A percentile compares a stretch with the other conserved stretches of the same genome.
These are phyloP conservation scores for Jatropha curcas DNA, from an alignment of 345 rosid genomes.

Conservation along the genomic window DNA sequence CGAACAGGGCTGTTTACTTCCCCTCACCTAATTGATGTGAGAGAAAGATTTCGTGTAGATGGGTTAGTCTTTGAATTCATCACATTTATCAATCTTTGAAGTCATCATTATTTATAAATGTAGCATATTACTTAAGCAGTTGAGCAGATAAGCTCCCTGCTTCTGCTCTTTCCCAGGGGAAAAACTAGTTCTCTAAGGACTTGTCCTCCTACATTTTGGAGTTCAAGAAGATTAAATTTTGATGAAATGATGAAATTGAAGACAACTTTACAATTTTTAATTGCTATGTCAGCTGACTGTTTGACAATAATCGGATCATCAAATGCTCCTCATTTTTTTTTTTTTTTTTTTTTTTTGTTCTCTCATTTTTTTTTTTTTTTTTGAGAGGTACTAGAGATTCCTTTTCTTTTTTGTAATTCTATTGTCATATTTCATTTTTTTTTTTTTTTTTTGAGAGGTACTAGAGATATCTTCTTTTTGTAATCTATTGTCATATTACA, in stretches of 20 bases:
- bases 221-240: background rate
- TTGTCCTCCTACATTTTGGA: background rate
- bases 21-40: conserved; percentile 89
- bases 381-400: background rate
- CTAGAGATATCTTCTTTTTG: background rate
- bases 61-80: conserved; percentile 58
- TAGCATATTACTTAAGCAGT: background rate
- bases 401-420: too few relatives aligned
- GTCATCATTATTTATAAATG: conserved; percentile 1
- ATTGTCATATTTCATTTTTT: too few relatives aligned
- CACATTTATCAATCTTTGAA: conserved; percentile 8
- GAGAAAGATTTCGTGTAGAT: conserved; percentile 78
- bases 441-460: background rate
- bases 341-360: too few relatives aligned
- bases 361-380: too few relatives aligned
- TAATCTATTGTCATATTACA: background rate
- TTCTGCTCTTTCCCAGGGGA: background rate
- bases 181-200: background rate
- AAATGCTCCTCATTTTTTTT: background rate
- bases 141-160: background rate
- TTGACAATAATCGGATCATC: background rate
- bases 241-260: background rate
- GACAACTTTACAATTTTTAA: background rate
- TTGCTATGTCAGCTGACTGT: background rate
- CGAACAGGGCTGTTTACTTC: conserved; percentile 86